Base-by-base conservation (phyloP, 345 rosid genomes). In the Salix brachista region DNA sequence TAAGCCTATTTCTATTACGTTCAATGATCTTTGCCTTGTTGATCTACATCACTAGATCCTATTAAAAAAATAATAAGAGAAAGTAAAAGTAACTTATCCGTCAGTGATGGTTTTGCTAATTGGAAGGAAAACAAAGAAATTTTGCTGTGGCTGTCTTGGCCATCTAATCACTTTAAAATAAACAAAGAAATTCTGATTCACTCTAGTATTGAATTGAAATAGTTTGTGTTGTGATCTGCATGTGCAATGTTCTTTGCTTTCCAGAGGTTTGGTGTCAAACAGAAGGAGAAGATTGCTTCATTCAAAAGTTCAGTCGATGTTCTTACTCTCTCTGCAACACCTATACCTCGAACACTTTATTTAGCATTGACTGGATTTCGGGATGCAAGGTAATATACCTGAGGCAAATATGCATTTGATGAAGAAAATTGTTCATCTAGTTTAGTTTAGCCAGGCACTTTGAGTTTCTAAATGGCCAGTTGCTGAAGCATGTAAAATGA, bases 181-280 rank as follows among this genome's bases (percentile, higher is more conserved):
- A 54, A 19, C 8, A 19, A 50, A 54, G 60, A 54, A 34, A 34
- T 34, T 34, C 6, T 34, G 7, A 34, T 34, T 34, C 37, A 34
- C 37, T 34, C 5, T 34, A 34, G 37, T 34, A 9, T 36, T 72
- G 18, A 6, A n/a, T 67, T 32, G 69, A 76, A 41, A 69, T 80
- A 50, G 58, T 41, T 69, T 65, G 36, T 82, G 6, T 6, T 77
- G 32, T 72, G 50, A 70, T 69, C 39, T 42, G 19, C 34, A 48
- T 72, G 48, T 80, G 76, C 61, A 75, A 64, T 74, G 36, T 73
- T 80, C 75, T 78, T 78, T 85, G 72, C 60, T 71, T 77, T 72
- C 62, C 88, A 93, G 99, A 90, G 97, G 80, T 95, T 95, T 82
- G 97, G 99, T 79, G 99, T 95, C 81, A 95, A 95, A 84, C 99